These are phyloP conservation scores for Chalara sp. DNA, from an alignment of 2,329 filamentous ascomycete species.

Conservation along the genomic window DNA sequence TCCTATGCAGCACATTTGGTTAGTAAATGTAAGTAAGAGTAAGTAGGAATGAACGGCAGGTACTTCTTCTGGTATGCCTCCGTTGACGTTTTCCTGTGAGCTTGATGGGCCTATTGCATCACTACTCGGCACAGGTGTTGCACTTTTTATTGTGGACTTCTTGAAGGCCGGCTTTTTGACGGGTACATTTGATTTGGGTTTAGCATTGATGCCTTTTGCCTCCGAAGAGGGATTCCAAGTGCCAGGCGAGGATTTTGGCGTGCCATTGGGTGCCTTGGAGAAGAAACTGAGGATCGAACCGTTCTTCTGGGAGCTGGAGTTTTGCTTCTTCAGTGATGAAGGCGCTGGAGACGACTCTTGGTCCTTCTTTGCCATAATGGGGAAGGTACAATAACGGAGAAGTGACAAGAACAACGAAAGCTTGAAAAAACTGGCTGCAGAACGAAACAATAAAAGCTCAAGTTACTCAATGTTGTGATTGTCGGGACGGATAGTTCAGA, in stretches of 20 bases:
- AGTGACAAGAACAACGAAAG: too few species aligned
- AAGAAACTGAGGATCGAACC: constrained; percentile 80
- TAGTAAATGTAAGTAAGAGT: too few species aligned
- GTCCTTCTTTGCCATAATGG: constrained; percentile 15
- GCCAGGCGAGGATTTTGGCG: constrained; percentile 25
- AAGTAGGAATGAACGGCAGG: constrained; percentile 29
- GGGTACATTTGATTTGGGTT: constrained; percentile 22
- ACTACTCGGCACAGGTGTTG: constrained; percentile 76
- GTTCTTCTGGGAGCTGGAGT: constrained; percentile 42
- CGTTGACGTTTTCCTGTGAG: constrained; percentile 58
- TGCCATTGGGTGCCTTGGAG: constrained; percentile 46
- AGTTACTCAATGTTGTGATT: too few species aligned
- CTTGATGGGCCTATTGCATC: constrained; percentile 62
- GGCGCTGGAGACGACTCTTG: constrained; percentile 19
- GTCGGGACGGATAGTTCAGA: too few species aligned
- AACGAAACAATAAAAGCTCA: too few species aligned
- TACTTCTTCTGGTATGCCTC: constrained; percentile 35
- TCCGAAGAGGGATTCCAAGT: constrained; percentile 26
- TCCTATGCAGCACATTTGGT: constrained; percentile 30
- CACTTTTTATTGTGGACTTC: constrained; percentile 28
- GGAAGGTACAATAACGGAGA: too few species aligned
- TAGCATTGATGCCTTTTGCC: constrained; percentile 28
- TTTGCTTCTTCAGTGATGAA: constrained; percentile 24
- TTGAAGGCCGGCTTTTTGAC: constrained; percentile 36
- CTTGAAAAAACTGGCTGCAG: too few species aligned